phyloP scores from a whole-genome alignment of 1,284 basidiomycete species.

The Kalmanozyma brasiliensis region DNA sequence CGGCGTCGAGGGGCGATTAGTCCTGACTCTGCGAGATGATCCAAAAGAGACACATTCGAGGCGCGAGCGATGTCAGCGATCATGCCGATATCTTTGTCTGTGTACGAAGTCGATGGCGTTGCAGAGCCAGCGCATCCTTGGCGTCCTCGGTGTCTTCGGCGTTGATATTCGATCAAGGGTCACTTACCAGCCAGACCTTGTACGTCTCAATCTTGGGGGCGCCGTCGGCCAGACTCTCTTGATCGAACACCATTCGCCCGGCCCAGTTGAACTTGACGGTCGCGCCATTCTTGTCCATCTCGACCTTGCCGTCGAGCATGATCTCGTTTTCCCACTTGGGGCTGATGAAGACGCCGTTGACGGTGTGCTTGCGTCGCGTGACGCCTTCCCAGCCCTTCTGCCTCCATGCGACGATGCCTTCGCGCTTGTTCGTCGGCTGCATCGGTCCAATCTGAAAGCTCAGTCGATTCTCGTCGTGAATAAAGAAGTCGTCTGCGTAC shows the following conservation, averaged over 20 bases:
- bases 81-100: too few species aligned
- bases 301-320: slow-evolving; percentile 53
- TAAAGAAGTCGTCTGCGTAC: slow-evolving; percentile 36
- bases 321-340: slow-evolving; percentile 45
- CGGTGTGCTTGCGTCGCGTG: slow-evolving; percentile 41
- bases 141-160: too few species aligned
- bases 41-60: too few species aligned
- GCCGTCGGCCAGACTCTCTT: slow-evolving; percentile 31
- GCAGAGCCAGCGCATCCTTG: too few species aligned
- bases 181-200: slow-evolving; percentile 53
- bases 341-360: slow-evolving; percentile 46
- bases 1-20: too few species aligned
- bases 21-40: too few species aligned
- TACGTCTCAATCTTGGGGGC: slow-evolving; percentile 42
- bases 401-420: slow-evolving; percentile 42
- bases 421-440: slow-evolving; percentile 31
- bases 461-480: slow-evolving; percentile 26
- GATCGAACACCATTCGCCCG: slow-evolving; percentile 51
- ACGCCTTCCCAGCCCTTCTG: slow-evolving; percentile 46
- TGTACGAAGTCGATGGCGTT: too few species aligned
- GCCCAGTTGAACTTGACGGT: slow-evolving; percentile 49
- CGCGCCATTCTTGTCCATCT: slow-evolving; percentile 48
- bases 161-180: too few species aligned
- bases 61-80: too few species aligned
- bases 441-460: slow-evolving; percentile 56